These are phyloP conservation scores for Pythium rhizo-oryzae DNA, from an alignment of 352 stramenopile species.

Conservation along the genomic window DNA sequence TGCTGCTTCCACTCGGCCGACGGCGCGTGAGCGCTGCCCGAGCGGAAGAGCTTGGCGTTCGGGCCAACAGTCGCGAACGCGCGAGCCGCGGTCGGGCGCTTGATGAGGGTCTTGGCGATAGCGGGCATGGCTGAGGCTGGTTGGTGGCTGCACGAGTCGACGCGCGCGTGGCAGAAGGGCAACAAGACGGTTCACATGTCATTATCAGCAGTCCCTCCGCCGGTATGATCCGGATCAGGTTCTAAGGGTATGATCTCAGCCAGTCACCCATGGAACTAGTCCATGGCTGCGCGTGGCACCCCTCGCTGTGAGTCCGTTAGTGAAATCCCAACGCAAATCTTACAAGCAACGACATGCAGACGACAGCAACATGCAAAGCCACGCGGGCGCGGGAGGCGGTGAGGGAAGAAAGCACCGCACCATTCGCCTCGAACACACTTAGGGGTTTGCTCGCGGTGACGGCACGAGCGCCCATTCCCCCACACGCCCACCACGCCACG, in stretches of 20 bases:
- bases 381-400: too few relatives aligned
- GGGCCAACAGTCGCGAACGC: conserved; percentile 57
- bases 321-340: conserved; percentile 23
- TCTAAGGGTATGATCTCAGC: conserved; percentile 73
- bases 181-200: conserved; percentile 33
- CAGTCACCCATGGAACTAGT: conserved; percentile 53
- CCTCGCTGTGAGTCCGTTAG: conserved; percentile 57
- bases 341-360: conserved; percentile 8
- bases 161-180: conserved; percentile 10
- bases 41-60: conserved; percentile 42
- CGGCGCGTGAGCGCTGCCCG: conserved; percentile 45
- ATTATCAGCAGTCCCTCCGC: conserved; percentile 66
- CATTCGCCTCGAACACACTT: too few relatives aligned
- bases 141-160: conserved; percentile 7
- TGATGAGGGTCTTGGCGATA: conserved; percentile 40
- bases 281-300: conserved; percentile 49
- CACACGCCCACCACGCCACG: background rate
- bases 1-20: conserved; percentile 53
- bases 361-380: background rate
- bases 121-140: conserved; percentile 37
- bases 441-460: too few relatives aligned
- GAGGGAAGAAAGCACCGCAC: too few relatives aligned
- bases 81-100: conserved; percentile 25
- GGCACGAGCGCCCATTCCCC: background rate
- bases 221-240: conserved; percentile 70